A percentile compares a stretch with the other conserved stretches of the same genome.
Conservation (phyloP, 345 rosid genomes). For the Boechera stricta region DNA sequence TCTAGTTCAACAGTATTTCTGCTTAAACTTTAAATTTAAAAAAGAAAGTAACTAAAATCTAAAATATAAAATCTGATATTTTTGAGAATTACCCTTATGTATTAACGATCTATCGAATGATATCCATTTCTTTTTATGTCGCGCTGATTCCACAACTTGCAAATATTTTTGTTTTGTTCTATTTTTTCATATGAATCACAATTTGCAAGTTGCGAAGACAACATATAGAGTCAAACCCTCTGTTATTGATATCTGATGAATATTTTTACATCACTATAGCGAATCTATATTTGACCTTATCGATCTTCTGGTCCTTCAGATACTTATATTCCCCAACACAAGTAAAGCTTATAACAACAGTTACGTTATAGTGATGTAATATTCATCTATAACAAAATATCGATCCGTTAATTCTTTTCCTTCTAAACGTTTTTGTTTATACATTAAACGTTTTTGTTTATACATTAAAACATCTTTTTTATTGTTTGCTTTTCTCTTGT, state of each 20-base stretch:
- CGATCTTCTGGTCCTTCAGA: slow-evolving; percentile 32
- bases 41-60: not conserved
- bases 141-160: slow-evolving; percentile 30
- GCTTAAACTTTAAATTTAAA: not conserved
- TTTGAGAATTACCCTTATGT: not conserved
- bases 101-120: not conserved
- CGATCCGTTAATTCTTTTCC: not conserved
- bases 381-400: not conserved
- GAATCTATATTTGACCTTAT: slow-evolving; percentile 35
- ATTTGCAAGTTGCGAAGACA: slow-evolving; percentile 32
- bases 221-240: slow-evolving; percentile 35
- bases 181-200: not conserved
- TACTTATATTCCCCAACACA: slow-evolving; percentile 36
- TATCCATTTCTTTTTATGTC: slow-evolving; percentile 4
- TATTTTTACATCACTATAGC: slow-evolving; percentile 32
- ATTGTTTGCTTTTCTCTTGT: not conserved
- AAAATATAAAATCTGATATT: not conserved
- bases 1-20: not conserved
- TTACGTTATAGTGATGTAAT: not conserved
- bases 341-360: slow-evolving; percentile 1
- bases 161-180: not conserved
- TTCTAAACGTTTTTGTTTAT: not conserved
- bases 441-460: not conserved
- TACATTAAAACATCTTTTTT: not conserved
- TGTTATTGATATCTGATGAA: slow-evolving; percentile 27